These are phyloP conservation scores for Hylodesmum podocarpum DNA, from an alignment of 306 rosid genomes.

Conservation along the genomic window DNA sequence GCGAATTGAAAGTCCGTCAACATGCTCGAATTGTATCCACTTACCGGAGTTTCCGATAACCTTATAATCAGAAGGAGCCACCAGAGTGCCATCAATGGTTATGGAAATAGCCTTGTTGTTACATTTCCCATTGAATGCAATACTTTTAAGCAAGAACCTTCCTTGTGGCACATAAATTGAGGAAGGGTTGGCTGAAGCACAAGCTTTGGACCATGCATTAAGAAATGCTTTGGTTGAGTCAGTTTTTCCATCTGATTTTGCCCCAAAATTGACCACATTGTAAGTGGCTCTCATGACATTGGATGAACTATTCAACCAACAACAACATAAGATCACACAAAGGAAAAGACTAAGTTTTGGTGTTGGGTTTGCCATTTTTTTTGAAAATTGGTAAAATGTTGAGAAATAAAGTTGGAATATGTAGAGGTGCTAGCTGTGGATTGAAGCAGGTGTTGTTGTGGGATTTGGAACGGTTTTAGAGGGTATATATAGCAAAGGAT, in stretches of 20 bases:
- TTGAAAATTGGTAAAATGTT: not conserved
- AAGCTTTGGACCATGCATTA: constrained; percentile 53
- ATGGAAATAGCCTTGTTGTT: constrained; percentile 33
- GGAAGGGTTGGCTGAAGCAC: constrained; percentile 16
- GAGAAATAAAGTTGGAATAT: not conserved
- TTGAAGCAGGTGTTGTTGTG: constrained; percentile 18
- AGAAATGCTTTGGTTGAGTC: constrained; percentile 57
- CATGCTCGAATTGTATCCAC: constrained; percentile 45
- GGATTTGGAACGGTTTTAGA: constrained; percentile 29
- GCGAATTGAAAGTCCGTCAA: constrained; percentile 40
- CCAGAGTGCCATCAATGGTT: constrained; percentile 47
- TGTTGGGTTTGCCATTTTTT: not conserved
- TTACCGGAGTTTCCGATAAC: constrained; percentile 10
- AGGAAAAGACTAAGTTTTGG: not conserved
- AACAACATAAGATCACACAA: not conserved
- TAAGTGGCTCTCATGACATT: not conserved
- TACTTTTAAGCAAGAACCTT: constrained; percentile 30
- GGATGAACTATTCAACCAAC: not conserved
- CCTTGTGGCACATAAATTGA: constrained; percentile 48
- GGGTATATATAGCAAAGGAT: constrained; percentile 31
- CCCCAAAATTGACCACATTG: constrained; percentile 53
- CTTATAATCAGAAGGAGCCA: constrained; percentile 42
- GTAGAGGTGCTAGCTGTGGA: constrained; percentile 20
- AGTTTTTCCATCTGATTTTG: constrained; percentile 39
- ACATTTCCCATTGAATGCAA: constrained; percentile 34